These are phyloP conservation scores for Kwoniella heveanensis DNA, from an alignment of 768 basidiomycete species.

Conservation along the genomic window DNA sequence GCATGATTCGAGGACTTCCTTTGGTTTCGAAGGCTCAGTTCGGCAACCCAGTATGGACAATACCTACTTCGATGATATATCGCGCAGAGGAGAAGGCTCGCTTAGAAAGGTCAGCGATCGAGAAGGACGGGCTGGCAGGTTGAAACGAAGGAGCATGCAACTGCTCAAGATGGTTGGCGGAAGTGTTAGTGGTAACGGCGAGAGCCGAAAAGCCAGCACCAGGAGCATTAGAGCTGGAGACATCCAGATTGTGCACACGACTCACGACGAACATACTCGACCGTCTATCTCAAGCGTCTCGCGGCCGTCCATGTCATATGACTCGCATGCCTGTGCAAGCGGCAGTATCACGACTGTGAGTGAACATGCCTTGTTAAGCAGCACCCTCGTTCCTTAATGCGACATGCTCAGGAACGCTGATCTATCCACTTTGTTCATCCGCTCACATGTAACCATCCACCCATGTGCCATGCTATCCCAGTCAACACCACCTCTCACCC, in stretches of 20 bases:
- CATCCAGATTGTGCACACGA: background rate
- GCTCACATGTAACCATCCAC: no score
- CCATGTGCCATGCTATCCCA: background rate
- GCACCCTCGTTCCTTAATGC: slow-evolving; percentile 1
- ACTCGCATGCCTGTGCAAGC: background rate
- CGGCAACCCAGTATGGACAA: no score
- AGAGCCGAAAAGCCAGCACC: background rate
- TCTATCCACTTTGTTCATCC: background rate
- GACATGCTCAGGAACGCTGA: background rate
- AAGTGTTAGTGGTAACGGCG: background rate
- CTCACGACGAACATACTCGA: slow-evolving; percentile 4
- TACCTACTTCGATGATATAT: no score
- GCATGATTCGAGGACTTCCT: no score
- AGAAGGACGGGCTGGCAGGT: slow-evolving; percentile 1
- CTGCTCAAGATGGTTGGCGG: slow-evolving; percentile 19
- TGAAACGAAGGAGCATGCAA: slow-evolving; percentile 22
- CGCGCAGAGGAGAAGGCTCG: background rate
- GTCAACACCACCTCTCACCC: background rate
- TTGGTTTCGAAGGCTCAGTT: no score
- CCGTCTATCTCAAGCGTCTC: background rate
- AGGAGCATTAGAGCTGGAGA: no score
- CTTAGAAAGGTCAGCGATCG: background rate
- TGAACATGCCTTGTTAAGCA: no score
- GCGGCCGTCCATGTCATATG: background rate
- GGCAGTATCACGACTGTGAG: background rate